These are phyloP conservation scores for Ramularia collo-cygni DNA, from an alignment of 2,329 filamentous ascomycete genomes.

Conservation along the genomic window DNA sequence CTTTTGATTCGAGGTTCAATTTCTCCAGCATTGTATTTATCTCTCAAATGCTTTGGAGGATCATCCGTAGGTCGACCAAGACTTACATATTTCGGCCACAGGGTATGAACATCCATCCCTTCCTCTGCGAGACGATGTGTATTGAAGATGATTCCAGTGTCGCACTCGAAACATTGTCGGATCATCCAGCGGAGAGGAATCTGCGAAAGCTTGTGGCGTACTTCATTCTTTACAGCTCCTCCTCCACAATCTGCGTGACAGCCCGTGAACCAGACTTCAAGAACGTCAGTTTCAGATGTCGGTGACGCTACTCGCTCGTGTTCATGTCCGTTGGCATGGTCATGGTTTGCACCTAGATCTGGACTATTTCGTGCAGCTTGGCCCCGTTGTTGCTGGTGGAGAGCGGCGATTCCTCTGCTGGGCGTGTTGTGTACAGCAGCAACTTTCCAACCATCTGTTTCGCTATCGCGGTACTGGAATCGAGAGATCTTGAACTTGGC, in stretches of 20 bases:
- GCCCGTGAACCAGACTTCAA: constrained; percentile 41
- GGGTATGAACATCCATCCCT: constrained; percentile 37
- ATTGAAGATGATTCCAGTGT: constrained; percentile 41
- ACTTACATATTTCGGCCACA: constrained; percentile 36
- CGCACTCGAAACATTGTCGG: constrained; percentile 41
- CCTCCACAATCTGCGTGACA: constrained; percentile 41
- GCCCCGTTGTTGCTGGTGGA: constrained; percentile 2
- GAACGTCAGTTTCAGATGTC: constrained; percentile 23
- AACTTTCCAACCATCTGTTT: constrained; percentile 13
- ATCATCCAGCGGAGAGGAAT: constrained; percentile 46
- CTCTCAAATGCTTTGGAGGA: constrained; percentile 32
- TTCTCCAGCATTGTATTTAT: constrained; percentile 30
- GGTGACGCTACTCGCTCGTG: constrained; percentile 1
- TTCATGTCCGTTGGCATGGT: constrained; percentile 6
- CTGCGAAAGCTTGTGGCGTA: constrained; percentile 38
- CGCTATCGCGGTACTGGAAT: constrained; percentile 23
- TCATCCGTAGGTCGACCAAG: constrained; percentile 27
- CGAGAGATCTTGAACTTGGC: constrained; percentile 40
- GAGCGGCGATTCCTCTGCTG: constrained; percentile 10
- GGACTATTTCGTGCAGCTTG: background rate
- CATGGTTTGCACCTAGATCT: background rate
- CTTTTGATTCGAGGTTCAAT: constrained; percentile 31
- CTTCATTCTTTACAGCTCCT: constrained; percentile 37
- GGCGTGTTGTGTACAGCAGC: constrained; percentile 8
- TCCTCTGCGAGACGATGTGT: constrained; percentile 34